Evolutionary conservation across 1,139 yeast species (phyloP).

Genomic region (Taphrina communis): DNA sequence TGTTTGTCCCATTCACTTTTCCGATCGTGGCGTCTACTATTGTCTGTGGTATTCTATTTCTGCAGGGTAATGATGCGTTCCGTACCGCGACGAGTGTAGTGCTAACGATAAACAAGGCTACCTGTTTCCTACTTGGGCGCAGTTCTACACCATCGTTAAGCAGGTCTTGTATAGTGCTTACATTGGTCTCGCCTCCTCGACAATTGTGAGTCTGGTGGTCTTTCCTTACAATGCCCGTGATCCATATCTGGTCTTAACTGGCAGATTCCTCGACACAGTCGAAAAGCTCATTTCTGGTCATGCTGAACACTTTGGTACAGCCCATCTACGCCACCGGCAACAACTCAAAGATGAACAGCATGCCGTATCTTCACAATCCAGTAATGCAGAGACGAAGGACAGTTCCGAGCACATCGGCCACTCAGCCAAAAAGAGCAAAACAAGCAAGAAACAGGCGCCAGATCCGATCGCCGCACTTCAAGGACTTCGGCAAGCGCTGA

Average conservation of each 20-base stretch:
- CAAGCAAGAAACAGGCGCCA: slow-evolving; percentile 3
- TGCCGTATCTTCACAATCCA: not conserved
- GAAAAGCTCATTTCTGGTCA: slow-evolving; percentile 29
- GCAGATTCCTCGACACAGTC: slow-evolving; percentile 19
- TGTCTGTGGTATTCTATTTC: slow-evolving; percentile 23
- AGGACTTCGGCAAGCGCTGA: slow-evolving; percentile 27
- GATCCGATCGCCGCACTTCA: slow-evolving; percentile 14
- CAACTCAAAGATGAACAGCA: not conserved
- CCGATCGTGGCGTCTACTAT: slow-evolving; percentile 18
- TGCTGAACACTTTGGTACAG: slow-evolving; percentile 26
- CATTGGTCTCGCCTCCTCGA: slow-evolving; percentile 19
- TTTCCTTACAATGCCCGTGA: slow-evolving; percentile 39
- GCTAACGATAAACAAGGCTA: not conserved
- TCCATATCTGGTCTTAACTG: slow-evolving; percentile 18
- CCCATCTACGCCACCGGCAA: slow-evolving; percentile 10
- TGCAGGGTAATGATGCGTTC: slow-evolving; percentile 4
- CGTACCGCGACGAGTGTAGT: not conserved
- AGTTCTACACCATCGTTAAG: slow-evolving; percentile 20
- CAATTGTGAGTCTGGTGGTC: slow-evolving; percentile 5
- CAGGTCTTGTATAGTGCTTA: slow-evolving; percentile 31
- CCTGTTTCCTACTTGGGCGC: slow-evolving; percentile 31
- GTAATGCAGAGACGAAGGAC: not conserved
- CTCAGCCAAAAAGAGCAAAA: not conserved
- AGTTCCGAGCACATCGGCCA: not conserved
- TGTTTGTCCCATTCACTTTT: slow-evolving; percentile 24